Conservation (phyloP, 495 filamentous ascomycete genomes). For the Aspergillus coremiiformis region DNA sequence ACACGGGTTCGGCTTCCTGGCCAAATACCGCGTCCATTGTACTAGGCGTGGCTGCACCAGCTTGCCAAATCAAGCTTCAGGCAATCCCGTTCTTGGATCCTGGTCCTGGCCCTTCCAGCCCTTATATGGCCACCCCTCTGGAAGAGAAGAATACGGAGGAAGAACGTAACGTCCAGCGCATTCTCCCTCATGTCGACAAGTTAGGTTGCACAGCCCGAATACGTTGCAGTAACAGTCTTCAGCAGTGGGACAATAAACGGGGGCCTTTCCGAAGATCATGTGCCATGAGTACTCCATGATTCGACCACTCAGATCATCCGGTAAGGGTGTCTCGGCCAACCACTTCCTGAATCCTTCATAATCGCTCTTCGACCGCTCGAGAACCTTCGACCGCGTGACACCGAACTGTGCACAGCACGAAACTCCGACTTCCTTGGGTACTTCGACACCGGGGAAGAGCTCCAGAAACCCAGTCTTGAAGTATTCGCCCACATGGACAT, state of each 20-base stretch:
- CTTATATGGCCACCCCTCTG: conserved; percentile 45
- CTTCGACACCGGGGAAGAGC: conserved; percentile 42
- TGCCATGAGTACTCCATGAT: conserved; percentile 74
- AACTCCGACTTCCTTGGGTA: conserved; percentile 46
- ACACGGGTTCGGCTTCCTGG: background rate
- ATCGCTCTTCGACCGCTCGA: conserved; percentile 39
- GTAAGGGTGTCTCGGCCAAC: conserved; percentile 49
- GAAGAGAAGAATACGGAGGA: conserved; percentile 40
- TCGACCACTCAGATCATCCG: conserved; percentile 53
- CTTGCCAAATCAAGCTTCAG: conserved; percentile 13
- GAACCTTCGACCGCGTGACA: conserved; percentile 50
- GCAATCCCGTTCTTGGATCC: conserved; percentile 32
- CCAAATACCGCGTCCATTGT: background rate
- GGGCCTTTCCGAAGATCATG: conserved; percentile 45
- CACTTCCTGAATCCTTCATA: conserved; percentile 54
- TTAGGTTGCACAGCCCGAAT: conserved; percentile 52
- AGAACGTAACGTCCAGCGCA: conserved; percentile 42
- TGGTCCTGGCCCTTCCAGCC: conserved; percentile 45
- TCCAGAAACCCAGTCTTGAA: conserved; percentile 49
- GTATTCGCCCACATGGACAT: conserved; percentile 40
- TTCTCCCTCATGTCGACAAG: conserved; percentile 26
- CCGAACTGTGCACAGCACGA: conserved; percentile 71
- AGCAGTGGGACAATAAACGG: conserved; percentile 50
- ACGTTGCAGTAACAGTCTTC: conserved; percentile 57
- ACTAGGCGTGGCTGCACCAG: background rate